These are phyloP conservation scores for Trypanosoma grayi DNA, from an alignment of 208 protist species.

Conservation along the genomic window DNA sequence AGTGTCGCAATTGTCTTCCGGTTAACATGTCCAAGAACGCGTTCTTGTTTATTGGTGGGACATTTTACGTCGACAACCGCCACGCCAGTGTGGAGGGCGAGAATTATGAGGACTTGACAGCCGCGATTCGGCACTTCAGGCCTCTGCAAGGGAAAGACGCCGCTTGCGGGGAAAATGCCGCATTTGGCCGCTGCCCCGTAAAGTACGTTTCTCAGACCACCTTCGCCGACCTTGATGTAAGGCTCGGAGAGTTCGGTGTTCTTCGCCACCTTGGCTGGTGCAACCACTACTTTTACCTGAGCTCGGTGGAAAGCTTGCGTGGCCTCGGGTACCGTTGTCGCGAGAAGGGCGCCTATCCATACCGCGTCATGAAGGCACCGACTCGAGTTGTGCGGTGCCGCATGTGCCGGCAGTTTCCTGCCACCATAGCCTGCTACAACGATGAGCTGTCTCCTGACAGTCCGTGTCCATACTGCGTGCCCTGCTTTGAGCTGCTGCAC, in stretches of 20 bases:
- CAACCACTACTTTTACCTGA: slow-evolving; percentile 77
- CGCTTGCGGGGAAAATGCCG: slow-evolving; percentile 20
- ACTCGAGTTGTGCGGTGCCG: slow-evolving; percentile 45
- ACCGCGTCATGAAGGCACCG: slow-evolving; percentile 42
- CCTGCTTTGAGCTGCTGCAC: slow-evolving; percentile 74
- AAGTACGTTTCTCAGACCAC: slow-evolving; percentile 54
- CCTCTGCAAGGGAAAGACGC: slow-evolving; percentile 13
- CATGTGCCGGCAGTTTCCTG: slow-evolving; percentile 56
- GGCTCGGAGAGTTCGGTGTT: slow-evolving; percentile 63
- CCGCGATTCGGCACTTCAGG: slow-evolving; percentile 42
- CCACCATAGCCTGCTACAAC: slow-evolving; percentile 61
- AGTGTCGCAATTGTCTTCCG: slow-evolving; percentile 35
- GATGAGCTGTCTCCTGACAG: slow-evolving; percentile 38
- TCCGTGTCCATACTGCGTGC: slow-evolving; percentile 66
- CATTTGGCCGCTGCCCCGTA: slow-evolving; percentile 64
- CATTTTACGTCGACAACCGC: slow-evolving; percentile 84
- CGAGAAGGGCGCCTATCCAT: slow-evolving; percentile 39
- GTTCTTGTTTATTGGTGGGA: slow-evolving; percentile 79
- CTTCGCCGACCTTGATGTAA: slow-evolving; percentile 64
- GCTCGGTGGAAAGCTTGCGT: slow-evolving; percentile 36
- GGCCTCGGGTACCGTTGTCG: slow-evolving; percentile 32
- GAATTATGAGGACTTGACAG: slow-evolving; percentile 55
- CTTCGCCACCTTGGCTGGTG: slow-evolving; percentile 67
- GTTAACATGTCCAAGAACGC: slow-evolving; percentile 41
- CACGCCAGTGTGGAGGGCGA: slow-evolving; percentile 34